Conservation (phyloP, 176 grass and related monocot genomes). For the sorghum (Sorghum bicolor) region DNA sequence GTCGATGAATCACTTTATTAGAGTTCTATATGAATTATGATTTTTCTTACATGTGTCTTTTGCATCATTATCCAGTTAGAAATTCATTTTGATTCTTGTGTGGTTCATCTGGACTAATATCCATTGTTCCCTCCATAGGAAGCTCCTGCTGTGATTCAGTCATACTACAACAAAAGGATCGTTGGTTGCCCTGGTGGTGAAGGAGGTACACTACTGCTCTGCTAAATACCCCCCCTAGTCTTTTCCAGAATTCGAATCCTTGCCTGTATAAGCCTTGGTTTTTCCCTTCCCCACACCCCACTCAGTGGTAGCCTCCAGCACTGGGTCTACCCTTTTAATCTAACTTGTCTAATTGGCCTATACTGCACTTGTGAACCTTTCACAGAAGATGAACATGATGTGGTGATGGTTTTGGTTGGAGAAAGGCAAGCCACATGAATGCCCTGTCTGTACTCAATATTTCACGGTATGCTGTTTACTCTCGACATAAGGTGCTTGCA, state of each 20-base stretch:
- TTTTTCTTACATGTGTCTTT: slow-evolving; percentile 13
- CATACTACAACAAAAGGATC: slow-evolving; percentile 74
- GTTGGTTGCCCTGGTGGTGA: slow-evolving; percentile 64
- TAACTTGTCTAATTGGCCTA: neutral
- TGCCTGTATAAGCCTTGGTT: too few species aligned
- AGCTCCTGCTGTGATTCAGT: slow-evolving; percentile 55
- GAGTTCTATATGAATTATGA: neutral
- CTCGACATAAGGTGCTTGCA: neutral
- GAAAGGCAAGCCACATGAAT: slow-evolving; percentile 69
- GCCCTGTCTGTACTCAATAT: slow-evolving; percentile 65
- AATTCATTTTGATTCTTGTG: slow-evolving; percentile 23
- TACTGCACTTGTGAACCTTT: neutral
- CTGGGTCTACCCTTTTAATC: too few species aligned
- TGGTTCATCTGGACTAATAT: slow-evolving; percentile 7
- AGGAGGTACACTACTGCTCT: slow-evolving; percentile 44
- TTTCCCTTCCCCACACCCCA: too few species aligned
- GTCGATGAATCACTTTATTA: neutral
- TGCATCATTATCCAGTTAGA: neutral
- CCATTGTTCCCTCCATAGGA: slow-evolving; percentile 38
- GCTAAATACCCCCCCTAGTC: neutral
- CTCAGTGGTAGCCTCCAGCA: too few species aligned
- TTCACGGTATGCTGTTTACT: slow-evolving; percentile 50
- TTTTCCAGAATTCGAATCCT: neutral
- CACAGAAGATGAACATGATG: slow-evolving; percentile 82
- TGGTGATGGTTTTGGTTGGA: slow-evolving; percentile 83